Evolutionary conservation across 441 rosid species (phyloP).

Genomic region (Iberis amara): DNA sequence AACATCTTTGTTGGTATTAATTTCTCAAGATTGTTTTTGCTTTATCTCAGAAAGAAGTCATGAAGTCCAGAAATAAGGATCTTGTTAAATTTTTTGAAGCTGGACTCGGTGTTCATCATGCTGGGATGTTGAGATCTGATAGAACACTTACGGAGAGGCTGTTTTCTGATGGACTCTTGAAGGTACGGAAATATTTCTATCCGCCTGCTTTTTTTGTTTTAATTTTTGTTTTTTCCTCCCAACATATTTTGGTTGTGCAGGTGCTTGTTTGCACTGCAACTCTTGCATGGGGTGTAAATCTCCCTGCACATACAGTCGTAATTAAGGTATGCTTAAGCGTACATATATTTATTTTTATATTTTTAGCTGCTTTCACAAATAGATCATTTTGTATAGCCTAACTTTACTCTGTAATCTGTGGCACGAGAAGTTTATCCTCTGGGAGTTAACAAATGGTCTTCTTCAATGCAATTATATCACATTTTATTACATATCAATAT

Average conservation of each 20-base stretch:
- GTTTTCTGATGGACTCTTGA: slow-evolving; percentile 88
- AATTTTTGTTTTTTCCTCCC: slow-evolving; percentile 8
- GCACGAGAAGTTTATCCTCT: slow-evolving; percentile 8
- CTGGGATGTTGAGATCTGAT: slow-evolving; percentile 96
- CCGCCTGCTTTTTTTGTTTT: slow-evolving; percentile 21
- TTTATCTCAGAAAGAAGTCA: slow-evolving; percentile 68
- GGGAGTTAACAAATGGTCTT: slow-evolving; percentile 13
- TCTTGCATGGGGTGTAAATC: slow-evolving; percentile 98
- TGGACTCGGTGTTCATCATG: slow-evolving; percentile 93
- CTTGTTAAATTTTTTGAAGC: slow-evolving; percentile 70
- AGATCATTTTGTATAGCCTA: slow-evolving; percentile 6
- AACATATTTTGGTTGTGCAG: slow-evolving; percentile 40
- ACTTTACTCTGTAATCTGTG: slow-evolving; percentile 14
- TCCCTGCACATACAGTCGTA: slow-evolving; percentile 97
- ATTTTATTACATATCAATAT: slow-evolving; percentile 11
- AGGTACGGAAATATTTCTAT: slow-evolving; percentile 43
- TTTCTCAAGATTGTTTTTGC: slow-evolving; percentile 21
- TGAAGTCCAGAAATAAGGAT: slow-evolving; percentile 95
- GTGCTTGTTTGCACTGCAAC: slow-evolving; percentile 99
- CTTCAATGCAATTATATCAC: slow-evolving; percentile 10
- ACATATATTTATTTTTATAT: background rate
- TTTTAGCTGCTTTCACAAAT: slow-evolving; percentile 19
- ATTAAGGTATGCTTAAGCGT: slow-evolving; percentile 63
- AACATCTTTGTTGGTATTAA: slow-evolving; percentile 4
- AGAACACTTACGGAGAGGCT: slow-evolving; percentile 92